Conservation (phyloP, 768 basidiomycete species). For the Pisolithus albus region DNA sequence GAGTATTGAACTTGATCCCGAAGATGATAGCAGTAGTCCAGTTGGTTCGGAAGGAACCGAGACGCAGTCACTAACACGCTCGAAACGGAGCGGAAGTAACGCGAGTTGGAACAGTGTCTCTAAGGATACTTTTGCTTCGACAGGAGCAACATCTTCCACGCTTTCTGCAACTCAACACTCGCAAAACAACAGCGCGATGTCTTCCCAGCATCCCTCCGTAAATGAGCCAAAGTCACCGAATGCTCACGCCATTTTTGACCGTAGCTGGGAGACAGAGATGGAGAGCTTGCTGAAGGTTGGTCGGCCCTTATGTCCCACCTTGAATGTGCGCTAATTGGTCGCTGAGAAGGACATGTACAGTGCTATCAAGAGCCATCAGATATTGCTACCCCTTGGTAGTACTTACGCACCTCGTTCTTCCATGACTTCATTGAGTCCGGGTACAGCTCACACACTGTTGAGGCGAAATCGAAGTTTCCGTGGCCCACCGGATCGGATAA, state of each 20-base stretch:
- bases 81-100: conserved; percentile 77
- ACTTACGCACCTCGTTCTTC: conserved; percentile 38
- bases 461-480: conserved; percentile 68
- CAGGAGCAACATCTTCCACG: conserved; percentile 29
- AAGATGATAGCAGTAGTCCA: conserved; percentile 58
- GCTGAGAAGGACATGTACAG: conserved; percentile 80
- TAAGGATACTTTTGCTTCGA: conserved; percentile 46
- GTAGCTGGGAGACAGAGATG: conserved; percentile 81
- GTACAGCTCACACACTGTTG: conserved; percentile 36
- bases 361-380: conserved; percentile 86
- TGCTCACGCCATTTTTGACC: conserved; percentile 43
- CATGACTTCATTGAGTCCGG: conserved; percentile 53
- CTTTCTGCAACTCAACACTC: conserved; percentile 32
- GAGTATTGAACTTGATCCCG: conserved; percentile 54
- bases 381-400: conserved; percentile 69
- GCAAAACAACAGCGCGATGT: conserved; percentile 57
- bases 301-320: background rate
- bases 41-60: conserved; percentile 55
- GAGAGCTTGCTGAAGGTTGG: conserved; percentile 77
- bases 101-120: conserved; percentile 80
- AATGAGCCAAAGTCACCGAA: conserved; percentile 32
- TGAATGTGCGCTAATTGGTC: background rate
- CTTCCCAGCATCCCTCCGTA: conserved; percentile 48
- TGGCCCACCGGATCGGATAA: conserved; percentile 61
- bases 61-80: conserved; percentile 37